Evolutionary conservation across 139 green algal genomes (phyloP), one percentile per base, ranked within the genome.

Genomic region (Yamagishiella unicocca): DNA sequence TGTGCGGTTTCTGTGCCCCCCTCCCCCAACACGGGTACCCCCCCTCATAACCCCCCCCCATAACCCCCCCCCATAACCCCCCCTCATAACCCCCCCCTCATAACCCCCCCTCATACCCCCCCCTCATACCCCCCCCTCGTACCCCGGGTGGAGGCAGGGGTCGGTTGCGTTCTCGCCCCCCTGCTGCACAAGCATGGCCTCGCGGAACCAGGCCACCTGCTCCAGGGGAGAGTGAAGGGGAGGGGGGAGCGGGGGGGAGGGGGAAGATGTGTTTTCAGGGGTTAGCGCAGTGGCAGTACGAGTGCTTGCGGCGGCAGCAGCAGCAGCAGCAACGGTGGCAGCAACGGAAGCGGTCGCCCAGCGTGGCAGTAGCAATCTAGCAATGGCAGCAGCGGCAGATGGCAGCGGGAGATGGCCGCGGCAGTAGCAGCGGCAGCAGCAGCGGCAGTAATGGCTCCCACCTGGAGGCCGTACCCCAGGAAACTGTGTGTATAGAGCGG

Each of bases 401-500:
- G n/a, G n/a, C n/a, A n/a, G n/a, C n/a, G n/a, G n/a, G n/a, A n/a
- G n/a, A n/a, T n/a, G n/a, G n/a, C 31, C 10, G 61, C 27, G 14
- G 31, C 31, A 70, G 61, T 21, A 25, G 61, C 31, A 33, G 24
- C 27, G 61, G 61, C 31, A 33, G 61, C 27, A 37, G 61, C 31
- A 70, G 27, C 27, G 61, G 61, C 31, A 33, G 29, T n/a, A n/a
- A 38, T 19, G 31, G 8, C 45, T 40, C 25, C 19, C 27, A 84
- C 77, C 33, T 91, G 87, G 42, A 92, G 82, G 14, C 91, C 91
- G 86, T 91, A 94, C 10, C 91, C 91, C 27, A 94, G 83, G 83
- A 89, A 94, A 66, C 88, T 92, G 64, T 92, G 89, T 14, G 83
- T 91, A 78, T 87, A 94, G 22, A 94, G 54, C 8, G 78, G 85